Percentiles rank a stretch among this genome's conserved stretches.
Evolutionary conservation across 306 rosid genomes (phyloP).

Genomic region (Cucurbita pepo): DNA sequence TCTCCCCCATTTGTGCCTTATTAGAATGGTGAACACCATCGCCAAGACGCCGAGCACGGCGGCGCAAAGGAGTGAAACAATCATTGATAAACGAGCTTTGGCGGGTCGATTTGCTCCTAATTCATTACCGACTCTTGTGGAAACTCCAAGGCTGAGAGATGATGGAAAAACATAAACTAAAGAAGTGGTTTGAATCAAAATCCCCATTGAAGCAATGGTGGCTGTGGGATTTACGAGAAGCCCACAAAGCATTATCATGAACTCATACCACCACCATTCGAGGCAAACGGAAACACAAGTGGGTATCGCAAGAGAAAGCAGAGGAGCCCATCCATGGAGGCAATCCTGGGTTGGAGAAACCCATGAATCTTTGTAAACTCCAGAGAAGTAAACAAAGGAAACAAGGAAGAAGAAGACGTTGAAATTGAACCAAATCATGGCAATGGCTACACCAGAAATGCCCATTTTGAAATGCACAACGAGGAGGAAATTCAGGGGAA

Average conservation of each 20-base stretch:
- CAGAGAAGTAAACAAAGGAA: slow-evolving; percentile 51
- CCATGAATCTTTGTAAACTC: slow-evolving; percentile 74
- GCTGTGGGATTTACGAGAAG: slow-evolving; percentile 61
- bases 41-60: slow-evolving; percentile 47
- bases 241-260: slow-evolving; percentile 83
- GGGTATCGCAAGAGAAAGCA: slow-evolving; percentile 60
- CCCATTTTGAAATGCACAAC: slow-evolving; percentile 63
- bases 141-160: slow-evolving; percentile 68
- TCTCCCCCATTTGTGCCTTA: slow-evolving; percentile 73
- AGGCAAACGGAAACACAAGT: slow-evolving; percentile 87
- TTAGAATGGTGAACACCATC: slow-evolving; percentile 41
- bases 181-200: slow-evolving; percentile 73
- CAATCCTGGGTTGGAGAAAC: slow-evolving; percentile 63
- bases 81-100: slow-evolving; percentile 63
- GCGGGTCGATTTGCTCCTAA: slow-evolving; percentile 67
- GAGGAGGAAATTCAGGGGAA: slow-evolving; percentile 65
- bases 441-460: slow-evolving; percentile 67
- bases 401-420: slow-evolving; percentile 48
- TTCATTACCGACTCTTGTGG: slow-evolving; percentile 67
- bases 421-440: slow-evolving; percentile 65
- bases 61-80: slow-evolving; percentile 47
- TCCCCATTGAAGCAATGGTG: slow-evolving; percentile 85
- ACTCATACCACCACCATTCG: slow-evolving; percentile 99
- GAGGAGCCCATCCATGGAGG: slow-evolving; percentile 54
- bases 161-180: slow-evolving; percentile 82